Percentiles rank a stretch among this genome's conserved stretches.
phyloP scores from a whole-genome alignment of 108 stramenopile genomes.

The Aureococcus anophagefferens region DNA sequence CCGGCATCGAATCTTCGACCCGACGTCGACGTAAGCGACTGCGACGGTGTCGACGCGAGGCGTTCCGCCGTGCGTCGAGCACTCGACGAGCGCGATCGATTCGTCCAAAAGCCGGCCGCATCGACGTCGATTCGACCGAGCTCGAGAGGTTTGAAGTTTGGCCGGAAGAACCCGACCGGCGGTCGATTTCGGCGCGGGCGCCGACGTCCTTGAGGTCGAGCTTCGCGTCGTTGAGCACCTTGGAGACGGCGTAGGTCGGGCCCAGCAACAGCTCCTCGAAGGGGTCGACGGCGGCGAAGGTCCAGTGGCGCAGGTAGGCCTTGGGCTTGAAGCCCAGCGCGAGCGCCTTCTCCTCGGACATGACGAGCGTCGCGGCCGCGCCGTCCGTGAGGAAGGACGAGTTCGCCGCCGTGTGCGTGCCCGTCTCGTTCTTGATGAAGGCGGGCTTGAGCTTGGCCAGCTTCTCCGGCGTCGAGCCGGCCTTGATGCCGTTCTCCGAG shows the following conservation, averaged over 20 bases:
- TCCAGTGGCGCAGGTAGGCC: constrained; percentile 81
- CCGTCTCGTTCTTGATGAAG: constrained; percentile 82
- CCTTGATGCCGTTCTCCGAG: constrained; percentile 91
- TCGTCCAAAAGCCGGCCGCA: no score
- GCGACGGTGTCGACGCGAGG: no score
- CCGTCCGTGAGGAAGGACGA: constrained; percentile 93
- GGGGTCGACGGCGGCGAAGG: constrained; percentile 91
- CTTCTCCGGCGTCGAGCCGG: constrained; percentile 73
- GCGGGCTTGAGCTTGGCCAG: constrained; percentile 90
- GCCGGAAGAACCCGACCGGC: no score
- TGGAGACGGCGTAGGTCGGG: constrained; percentile 74
- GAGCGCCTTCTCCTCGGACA: constrained; percentile 85
- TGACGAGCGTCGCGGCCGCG: constrained; percentile 79
- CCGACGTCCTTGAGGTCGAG: constrained; percentile 66
- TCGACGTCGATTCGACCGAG: no score
- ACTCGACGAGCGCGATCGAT: no score
- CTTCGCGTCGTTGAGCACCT: constrained; percentile 66
- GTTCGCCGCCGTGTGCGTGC: constrained; percentile 98
- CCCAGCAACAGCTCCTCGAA: constrained; percentile 92
- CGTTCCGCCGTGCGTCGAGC: no score
- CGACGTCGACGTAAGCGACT: no score
- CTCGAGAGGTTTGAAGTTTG: no score
- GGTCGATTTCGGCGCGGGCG: no score
- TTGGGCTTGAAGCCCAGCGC: constrained; percentile 87
- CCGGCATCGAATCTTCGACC: no score